These are phyloP conservation scores for Neospermospora avenae DNA, from an alignment of 2,329 filamentous ascomycete species.

Conservation along the genomic window DNA sequence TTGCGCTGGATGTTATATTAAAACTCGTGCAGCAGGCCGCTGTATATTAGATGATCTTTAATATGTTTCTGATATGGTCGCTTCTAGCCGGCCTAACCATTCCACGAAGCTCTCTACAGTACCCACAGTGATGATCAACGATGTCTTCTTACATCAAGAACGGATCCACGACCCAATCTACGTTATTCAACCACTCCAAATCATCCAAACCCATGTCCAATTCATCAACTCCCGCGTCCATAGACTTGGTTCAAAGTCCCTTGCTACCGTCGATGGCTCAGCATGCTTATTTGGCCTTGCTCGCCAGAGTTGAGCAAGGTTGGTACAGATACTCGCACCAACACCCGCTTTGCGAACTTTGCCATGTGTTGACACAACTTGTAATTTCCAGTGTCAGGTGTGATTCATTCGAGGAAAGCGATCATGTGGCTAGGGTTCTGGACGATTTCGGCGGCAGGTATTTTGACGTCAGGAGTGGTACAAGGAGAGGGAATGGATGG, in stretches of 20 bases:
- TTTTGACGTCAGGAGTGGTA: slow-evolving; percentile 5
- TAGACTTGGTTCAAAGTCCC: not conserved
- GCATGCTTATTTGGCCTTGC: not conserved
- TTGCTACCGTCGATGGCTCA: not conserved
- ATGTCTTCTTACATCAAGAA: not conserved
- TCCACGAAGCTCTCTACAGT: too few relatives aligned
- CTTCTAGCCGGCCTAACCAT: too few relatives aligned
- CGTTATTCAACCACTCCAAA: slow-evolving; percentile 25
- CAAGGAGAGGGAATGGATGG: not conserved
- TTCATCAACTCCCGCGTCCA: not conserved
- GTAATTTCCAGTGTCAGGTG: slow-evolving; percentile 20
- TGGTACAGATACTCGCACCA: slow-evolving; percentile 20
- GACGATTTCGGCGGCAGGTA: slow-evolving; percentile 22
- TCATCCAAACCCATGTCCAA: slow-evolving; percentile 14
- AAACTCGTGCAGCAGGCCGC: too few relatives aligned
- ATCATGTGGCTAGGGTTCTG: slow-evolving; percentile 21
- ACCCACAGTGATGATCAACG: too few relatives aligned
- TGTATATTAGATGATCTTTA: too few relatives aligned
- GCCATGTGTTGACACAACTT: slow-evolving; percentile 20
- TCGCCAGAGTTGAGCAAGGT: not conserved
- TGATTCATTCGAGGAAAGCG: slow-evolving; percentile 24
- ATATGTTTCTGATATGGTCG: too few relatives aligned
- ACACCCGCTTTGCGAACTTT: slow-evolving; percentile 17
- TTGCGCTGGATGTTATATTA: too few relatives aligned
- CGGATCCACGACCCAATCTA: slow-evolving; percentile 18